Base-by-base conservation (phyloP, 2,329 filamentous ascomycete genomes). In the Stachybotrys echinatus region DNA sequence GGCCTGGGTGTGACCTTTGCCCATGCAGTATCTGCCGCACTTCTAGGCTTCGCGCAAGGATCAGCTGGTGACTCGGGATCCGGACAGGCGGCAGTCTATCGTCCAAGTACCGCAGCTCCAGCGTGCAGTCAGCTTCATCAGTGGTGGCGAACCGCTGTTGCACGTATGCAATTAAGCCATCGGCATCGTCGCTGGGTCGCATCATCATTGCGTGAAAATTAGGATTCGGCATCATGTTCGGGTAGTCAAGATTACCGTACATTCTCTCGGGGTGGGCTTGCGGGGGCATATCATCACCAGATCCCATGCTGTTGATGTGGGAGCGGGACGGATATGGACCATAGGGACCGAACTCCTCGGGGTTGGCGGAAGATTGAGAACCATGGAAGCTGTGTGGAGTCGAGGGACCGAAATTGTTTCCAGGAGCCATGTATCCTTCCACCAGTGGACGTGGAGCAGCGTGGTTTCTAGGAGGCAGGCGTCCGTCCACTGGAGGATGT, bases 301-400 rank as follows among this genome's bases (percentile, higher is more conserved):
- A 61, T 18, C 55, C 50, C 2, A 52, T 56, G 6, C 69, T 68
- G 38, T 68, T 77, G n/a, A 69, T 67, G 40, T 63, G 66, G 22
- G 68, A 69, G 22, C 63, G 67, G 23, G 69, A 59, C 46, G 66
- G 60, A 39, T 69, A 72, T 52, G 72, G 73, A 22, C 64, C 67
- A 48, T 66, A 69, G 48, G 71, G 62, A 50, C 67, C 69, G 23
- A 66, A 70, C 12, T 77, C 74, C 38, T 74, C 75, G 17, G 67
- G 71, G 42, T 74, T 73, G 5, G 66, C 71, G 2, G 81, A 82
- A 34, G 79, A 74, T 52, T 83, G 81, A 3, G 82, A 84, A 34
- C 76, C 81, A 49, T 83, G 81, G 58, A 81, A 82, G 63, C 80
- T 84, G 54, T 80, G 80, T 4, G 80, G 77, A 2, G 80, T 82